Conservation (phyloP, 352 stramenopile species). For the Globisporangium camurandrum region DNA sequence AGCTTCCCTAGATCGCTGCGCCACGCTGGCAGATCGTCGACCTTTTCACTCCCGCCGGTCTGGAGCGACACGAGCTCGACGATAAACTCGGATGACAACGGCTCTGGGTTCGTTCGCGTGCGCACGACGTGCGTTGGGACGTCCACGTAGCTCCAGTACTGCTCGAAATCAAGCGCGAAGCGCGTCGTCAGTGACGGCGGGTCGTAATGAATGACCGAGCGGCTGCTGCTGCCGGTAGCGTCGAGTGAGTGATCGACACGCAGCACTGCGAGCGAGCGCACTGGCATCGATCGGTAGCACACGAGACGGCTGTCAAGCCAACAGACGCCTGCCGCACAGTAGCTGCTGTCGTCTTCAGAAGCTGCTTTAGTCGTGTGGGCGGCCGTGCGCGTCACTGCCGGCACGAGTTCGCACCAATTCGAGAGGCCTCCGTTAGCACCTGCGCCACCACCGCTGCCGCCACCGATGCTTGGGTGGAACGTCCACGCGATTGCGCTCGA, state of each 20-base stretch:
- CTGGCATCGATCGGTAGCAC: slow-evolving; percentile 8
- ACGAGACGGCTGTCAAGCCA: slow-evolving; percentile 8
- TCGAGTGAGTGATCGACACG: slow-evolving; percentile 3
- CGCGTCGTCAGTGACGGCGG: slow-evolving; percentile 14
- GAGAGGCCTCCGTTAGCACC: slow-evolving; percentile 15
- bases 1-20: slow-evolving; percentile 41
- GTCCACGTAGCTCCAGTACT: slow-evolving; percentile 61
- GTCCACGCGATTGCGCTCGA: slow-evolving; percentile 10
- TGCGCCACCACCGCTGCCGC: slow-evolving; percentile 14
- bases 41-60: slow-evolving; percentile 35
- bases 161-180: slow-evolving; percentile 41
- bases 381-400: not conserved
- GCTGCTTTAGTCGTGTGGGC: not conserved
- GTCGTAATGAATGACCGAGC: not conserved
- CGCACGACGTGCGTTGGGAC: slow-evolving; percentile 37
- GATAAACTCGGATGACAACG: slow-evolving; percentile 18
- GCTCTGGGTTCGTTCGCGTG: slow-evolving; percentile 20
- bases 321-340: slow-evolving; percentile 3
- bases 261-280: slow-evolving; percentile 9
- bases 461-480: slow-evolving; percentile 16
- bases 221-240: not conserved
- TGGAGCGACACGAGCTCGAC: slow-evolving; percentile 48
- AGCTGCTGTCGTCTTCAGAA: slow-evolving; percentile 5
- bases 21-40: slow-evolving; percentile 40
- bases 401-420: slow-evolving; percentile 10